Percentiles rank a stretch among this genome's conserved stretches.
Conservation (phyloP, 2,329 filamentous ascomycete species). For the Trichophyton verrucosum region DNA sequence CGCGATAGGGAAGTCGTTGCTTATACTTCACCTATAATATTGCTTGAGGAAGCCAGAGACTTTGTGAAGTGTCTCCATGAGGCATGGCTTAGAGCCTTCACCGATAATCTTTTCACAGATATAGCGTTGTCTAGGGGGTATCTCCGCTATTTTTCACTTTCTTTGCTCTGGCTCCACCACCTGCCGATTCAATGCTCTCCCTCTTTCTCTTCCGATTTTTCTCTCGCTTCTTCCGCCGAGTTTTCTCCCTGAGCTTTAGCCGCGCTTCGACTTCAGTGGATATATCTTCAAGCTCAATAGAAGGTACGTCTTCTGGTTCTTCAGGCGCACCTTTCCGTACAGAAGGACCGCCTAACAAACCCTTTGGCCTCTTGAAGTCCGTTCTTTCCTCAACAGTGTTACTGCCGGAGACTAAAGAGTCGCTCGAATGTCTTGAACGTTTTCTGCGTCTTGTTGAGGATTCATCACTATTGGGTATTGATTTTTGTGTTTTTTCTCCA, state of each 20-base stretch:
- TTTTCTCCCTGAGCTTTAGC: conserved; percentile 32
- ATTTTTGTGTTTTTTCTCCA: conserved; percentile 6
- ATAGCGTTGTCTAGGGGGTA: not conserved
- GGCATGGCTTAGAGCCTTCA: no score
- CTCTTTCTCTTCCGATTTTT: conserved; percentile 33
- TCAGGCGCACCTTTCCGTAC: not conserved
- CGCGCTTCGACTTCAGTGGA: conserved; percentile 35
- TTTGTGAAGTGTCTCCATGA: no score
- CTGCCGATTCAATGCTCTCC: conserved; percentile 23
- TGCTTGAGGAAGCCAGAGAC: no score
- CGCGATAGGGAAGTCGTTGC: no score
- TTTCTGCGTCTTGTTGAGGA: conserved; percentile 15
- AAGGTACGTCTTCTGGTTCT: conserved; percentile 1
- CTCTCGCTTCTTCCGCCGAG: conserved; percentile 21
- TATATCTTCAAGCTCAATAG: conserved; percentile 32
- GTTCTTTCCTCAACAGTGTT: not conserved
- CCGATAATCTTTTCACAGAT: no score
- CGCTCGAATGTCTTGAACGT: conserved; percentile 7
- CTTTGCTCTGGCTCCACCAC: not conserved
- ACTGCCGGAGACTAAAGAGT: not conserved
- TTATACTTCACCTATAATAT: no score
- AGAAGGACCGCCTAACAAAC: conserved; percentile 15
- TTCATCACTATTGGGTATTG: conserved; percentile 14
- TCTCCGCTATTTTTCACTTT: not conserved
- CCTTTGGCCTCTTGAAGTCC: conserved; percentile 12